Base-by-base conservation (phyloP, 2,329 filamentous ascomycete genomes). In the Simplicillium sp. region DNA sequence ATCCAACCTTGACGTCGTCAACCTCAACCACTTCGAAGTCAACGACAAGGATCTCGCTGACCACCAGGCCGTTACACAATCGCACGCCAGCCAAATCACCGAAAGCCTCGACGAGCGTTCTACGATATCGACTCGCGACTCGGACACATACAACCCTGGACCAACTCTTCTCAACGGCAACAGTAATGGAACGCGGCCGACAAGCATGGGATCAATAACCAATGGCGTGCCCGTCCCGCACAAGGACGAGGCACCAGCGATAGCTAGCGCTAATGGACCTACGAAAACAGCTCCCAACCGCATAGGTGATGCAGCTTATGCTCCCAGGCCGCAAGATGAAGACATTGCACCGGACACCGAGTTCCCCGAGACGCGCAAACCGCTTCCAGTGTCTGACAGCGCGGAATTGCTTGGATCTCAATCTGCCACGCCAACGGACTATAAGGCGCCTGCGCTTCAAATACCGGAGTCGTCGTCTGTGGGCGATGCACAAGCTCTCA, bases 141-240 rank as follows among this genome's bases (percentile, higher is more conserved):
- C 73, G 44, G 66, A 70, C 53, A 61, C 61, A 44, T 76, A 70
- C 49, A 71, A 68, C 51, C 55, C 59, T 36, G 59, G 57, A 45
- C 60, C 59, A 35, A 56, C 59, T 48, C 65, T 60, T 50, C 56
- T 64, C 58, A 64, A 68, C 62, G 69, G 64, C 49, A 60, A 58
- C 53, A 51, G 49, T 38, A 64, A 54, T 48, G 51, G 50, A 34
- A 49, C 62, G 44, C 56, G 57, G 36, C 60, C 63, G 6, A 71
- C 75, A 54, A 80, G 71, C 61, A 74, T 80, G 63, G 75, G 68
- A 58, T 71, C 75, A 31, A 54, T 77, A 54, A 70, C 73, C 50
- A 80, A 81, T 55, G 75, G 71, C 48, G 68, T 66, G 50, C 64
- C 68, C 43, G 54, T 55, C 46, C 58, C 59, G 42, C 55, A 53